phyloP scores from a whole-genome alignment of 768 basidiomycete species.

The Dacryopinax primogenitus region DNA sequence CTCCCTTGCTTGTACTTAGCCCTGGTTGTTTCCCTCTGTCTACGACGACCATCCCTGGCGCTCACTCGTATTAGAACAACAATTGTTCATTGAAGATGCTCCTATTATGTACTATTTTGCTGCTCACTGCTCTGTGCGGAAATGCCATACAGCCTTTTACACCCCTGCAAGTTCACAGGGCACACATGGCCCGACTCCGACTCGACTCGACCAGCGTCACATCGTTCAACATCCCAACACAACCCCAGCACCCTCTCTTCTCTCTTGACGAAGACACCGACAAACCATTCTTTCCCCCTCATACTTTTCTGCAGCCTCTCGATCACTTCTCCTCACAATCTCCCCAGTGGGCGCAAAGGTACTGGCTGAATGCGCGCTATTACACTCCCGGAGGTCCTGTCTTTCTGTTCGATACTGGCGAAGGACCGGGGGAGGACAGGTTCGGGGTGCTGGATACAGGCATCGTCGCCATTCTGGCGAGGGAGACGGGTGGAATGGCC shows the following conservation, averaged over 20 bases:
- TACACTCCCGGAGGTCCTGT: conserved; percentile 69
- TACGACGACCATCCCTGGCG: too few relatives aligned
- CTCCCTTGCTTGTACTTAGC: too few relatives aligned
- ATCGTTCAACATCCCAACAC: not conserved
- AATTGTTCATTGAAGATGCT: too few relatives aligned
- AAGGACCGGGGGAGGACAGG: conserved; percentile 60
- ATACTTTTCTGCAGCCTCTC: conserved; percentile 70
- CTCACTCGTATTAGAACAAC: too few relatives aligned
- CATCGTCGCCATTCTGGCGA: conserved; percentile 73
- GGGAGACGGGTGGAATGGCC: conserved; percentile 74
- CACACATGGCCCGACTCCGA: not conserved
- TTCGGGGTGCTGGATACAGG: conserved; percentile 56
- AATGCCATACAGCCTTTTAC: not conserved
- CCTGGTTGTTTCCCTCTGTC: too few relatives aligned
- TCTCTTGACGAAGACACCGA: too few relatives aligned
- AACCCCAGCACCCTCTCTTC: not conserved
- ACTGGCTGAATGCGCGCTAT: conserved; percentile 79
- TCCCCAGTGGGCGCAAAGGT: conserved; percentile 66
- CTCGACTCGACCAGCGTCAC: not conserved
- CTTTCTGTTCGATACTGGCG: conserved; percentile 83
- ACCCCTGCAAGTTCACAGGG: not conserved
- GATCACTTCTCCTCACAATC: conserved; percentile 54
- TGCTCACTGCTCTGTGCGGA: not conserved
- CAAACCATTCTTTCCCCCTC: conserved; percentile 16
- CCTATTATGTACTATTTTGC: not conserved